Evolutionary conservation across 2,329 filamentous ascomycete genomes (phyloP).

Genomic region (Lachnellula arida): DNA sequence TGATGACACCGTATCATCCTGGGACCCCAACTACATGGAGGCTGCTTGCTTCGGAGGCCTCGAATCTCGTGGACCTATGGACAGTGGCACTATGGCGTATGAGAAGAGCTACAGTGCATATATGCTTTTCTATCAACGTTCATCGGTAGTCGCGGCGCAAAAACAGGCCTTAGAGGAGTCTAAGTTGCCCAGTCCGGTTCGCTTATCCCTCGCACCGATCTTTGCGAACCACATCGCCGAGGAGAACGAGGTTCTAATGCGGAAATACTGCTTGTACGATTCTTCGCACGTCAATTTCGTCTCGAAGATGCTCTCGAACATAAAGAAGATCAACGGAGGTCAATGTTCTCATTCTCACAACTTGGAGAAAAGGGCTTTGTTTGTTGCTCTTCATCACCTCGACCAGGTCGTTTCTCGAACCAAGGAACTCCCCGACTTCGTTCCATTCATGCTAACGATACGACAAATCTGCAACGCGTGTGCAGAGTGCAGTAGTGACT

Average conservation of each 20-base stretch:
- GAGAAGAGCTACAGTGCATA: constrained; percentile 85
- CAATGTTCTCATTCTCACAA: constrained; percentile 46
- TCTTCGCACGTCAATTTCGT: constrained; percentile 65
- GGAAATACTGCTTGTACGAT: constrained; percentile 77
- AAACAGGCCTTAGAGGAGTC: constrained; percentile 42
- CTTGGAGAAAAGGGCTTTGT: constrained; percentile 47
- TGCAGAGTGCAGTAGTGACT: constrained; percentile 51
- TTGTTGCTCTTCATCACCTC: constrained; percentile 58
- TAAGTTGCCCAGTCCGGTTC: constrained; percentile 38
- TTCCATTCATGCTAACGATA: constrained; percentile 49
- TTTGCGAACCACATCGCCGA: constrained; percentile 56
- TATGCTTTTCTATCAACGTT: constrained; percentile 94
- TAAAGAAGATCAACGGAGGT: constrained; percentile 45
- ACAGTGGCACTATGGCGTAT: constrained; percentile 43
- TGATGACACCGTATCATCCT: constrained; percentile 73
- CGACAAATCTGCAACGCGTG: constrained; percentile 46
- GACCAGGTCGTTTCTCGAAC: constrained; percentile 70
- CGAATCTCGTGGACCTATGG: constrained; percentile 48
- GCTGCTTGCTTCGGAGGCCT: constrained; percentile 74
- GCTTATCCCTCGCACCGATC: constrained; percentile 41
- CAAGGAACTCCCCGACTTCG: constrained; percentile 63
- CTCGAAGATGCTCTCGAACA: constrained; percentile 53
- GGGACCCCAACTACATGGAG: constrained; percentile 70
- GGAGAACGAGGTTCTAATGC: constrained; percentile 70
- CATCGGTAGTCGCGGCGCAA: constrained; percentile 56